These are phyloP conservation scores for Amphirosellinia nigrospora DNA, from an alignment of 495 filamentous ascomycete genomes.

Conservation along the genomic window DNA sequence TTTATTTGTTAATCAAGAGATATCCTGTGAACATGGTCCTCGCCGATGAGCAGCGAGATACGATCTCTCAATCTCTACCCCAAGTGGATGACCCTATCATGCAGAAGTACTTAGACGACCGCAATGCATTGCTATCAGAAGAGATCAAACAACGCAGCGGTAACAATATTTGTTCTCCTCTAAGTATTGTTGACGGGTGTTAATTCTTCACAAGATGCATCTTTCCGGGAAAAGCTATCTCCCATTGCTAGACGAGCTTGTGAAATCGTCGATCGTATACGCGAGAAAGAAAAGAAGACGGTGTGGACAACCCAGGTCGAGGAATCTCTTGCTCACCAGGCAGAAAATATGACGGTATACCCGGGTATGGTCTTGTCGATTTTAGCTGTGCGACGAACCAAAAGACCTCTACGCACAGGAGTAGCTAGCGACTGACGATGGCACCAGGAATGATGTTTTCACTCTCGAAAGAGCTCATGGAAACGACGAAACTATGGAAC, in stretches of 20 bases:
- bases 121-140: neutral
- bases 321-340: constrained; percentile 61
- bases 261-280: constrained; percentile 77
- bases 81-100: neutral
- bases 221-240: constrained; percentile 71
- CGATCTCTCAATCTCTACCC: neutral
- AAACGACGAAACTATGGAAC: constrained; percentile 80
- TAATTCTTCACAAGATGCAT: constrained; percentile 53
- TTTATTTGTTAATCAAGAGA: neutral
- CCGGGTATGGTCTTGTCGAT: constrained; percentile 43
- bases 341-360: constrained; percentile 64
- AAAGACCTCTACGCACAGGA: too few species aligned
- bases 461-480: constrained; percentile 78
- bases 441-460: constrained; percentile 94
- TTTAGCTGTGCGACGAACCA: too few species aligned
- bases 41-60: neutral
- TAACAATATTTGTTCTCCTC: neutral
- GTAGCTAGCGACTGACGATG: too few species aligned
- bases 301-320: constrained; percentile 76
- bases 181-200: neutral
- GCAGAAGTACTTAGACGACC: neutral
- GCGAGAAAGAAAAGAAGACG: constrained; percentile 72
- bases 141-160: neutral
- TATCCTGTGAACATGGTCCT: neutral
- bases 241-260: constrained; percentile 76